These are phyloP conservation scores for Podila epicladia DNA, from an alignment of 192 early-diverging fungal species.

Conservation along the genomic window DNA sequence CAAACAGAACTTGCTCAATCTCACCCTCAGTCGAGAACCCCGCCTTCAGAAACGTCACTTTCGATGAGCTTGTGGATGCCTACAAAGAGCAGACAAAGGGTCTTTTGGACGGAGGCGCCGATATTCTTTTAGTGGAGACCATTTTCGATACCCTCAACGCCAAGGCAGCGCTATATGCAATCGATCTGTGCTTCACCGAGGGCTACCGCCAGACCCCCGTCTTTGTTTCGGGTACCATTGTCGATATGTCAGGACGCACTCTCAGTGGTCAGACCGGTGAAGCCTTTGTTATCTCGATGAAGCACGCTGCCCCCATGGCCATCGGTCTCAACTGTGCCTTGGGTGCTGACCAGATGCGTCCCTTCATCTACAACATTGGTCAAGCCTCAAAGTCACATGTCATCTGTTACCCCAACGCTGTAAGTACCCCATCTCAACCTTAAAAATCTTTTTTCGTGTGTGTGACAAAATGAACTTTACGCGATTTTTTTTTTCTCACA, in stretches of 20 bases:
- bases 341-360: slow-evolving; percentile 94
- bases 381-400: slow-evolving; percentile 82
- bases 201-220: slow-evolving; percentile 72
- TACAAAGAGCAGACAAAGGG: slow-evolving; percentile 92
- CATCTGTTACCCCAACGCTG: slow-evolving; percentile 97
- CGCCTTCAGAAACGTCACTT: slow-evolving; percentile 92
- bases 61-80: slow-evolving; percentile 92
- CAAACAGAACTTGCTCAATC: slow-evolving; percentile 95
- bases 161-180: slow-evolving; percentile 94
- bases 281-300: slow-evolving; percentile 89
- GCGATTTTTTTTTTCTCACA: not conserved
- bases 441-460: not conserved
- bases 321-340: slow-evolving; percentile 93
- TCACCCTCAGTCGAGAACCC: slow-evolving; percentile 98
- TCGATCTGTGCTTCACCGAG: slow-evolving; percentile 86
- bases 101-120: slow-evolving; percentile 93
- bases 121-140: slow-evolving; percentile 94
- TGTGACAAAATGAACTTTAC: not conserved
- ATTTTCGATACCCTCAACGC: slow-evolving; percentile 99
- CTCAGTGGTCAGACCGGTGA: slow-evolving; percentile 97
- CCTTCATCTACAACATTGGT: slow-evolving; percentile 92
- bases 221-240: slow-evolving; percentile 93
- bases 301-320: slow-evolving; percentile 83
- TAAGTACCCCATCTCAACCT: slow-evolving; percentile 33
- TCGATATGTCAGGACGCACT: slow-evolving; percentile 95